Conservation (phyloP, 176 grass and related monocot genomes). For the Cymbopogon citratus region DNA sequence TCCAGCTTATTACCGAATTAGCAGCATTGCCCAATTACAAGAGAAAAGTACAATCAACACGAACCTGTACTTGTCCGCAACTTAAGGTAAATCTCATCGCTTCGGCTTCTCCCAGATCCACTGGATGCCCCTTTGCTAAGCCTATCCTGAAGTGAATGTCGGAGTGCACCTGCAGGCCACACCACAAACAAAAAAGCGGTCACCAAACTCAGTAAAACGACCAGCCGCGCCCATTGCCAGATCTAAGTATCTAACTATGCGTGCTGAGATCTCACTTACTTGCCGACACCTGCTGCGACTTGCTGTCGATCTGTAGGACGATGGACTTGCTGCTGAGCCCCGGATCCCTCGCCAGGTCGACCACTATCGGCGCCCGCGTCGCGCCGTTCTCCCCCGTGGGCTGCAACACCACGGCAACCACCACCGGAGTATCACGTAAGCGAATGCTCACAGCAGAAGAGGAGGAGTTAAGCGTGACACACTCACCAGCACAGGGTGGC, state of each 20-base stretch:
- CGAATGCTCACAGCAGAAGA: constrained; percentile 7
- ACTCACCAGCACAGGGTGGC: constrained; percentile 90
- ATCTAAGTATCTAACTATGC: constrained; percentile 20
- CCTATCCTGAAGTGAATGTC: constrained; percentile 93
- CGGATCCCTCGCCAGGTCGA: constrained; percentile 74
- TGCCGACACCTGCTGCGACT: constrained; percentile 97
- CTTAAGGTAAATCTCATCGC: constrained; percentile 76
- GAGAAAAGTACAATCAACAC: neutral
- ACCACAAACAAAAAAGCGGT: neutral
- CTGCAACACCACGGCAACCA: constrained; percentile 42
- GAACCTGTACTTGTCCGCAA: constrained; percentile 84
- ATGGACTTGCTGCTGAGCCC: constrained; percentile 86
- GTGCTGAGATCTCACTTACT: constrained; percentile 66
- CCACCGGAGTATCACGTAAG: neutral
- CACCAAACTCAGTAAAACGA: constrained; percentile 34
- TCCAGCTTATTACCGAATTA: neutral
- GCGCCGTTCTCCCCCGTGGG: constrained; percentile 96
- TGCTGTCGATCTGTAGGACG: constrained; percentile 87
- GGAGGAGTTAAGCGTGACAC: neutral
- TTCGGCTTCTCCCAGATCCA: constrained; percentile 59
- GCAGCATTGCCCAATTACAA: constrained; percentile 15
- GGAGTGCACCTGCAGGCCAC: constrained; percentile 61
- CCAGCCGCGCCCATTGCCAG: constrained; percentile 24
- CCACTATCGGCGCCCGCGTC: constrained; percentile 76
- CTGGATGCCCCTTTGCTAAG: constrained; percentile 61